phyloP scores from a whole-genome alignment of 129 eudicot genomes.

The Rutidosis leptorrhynchoides region DNA sequence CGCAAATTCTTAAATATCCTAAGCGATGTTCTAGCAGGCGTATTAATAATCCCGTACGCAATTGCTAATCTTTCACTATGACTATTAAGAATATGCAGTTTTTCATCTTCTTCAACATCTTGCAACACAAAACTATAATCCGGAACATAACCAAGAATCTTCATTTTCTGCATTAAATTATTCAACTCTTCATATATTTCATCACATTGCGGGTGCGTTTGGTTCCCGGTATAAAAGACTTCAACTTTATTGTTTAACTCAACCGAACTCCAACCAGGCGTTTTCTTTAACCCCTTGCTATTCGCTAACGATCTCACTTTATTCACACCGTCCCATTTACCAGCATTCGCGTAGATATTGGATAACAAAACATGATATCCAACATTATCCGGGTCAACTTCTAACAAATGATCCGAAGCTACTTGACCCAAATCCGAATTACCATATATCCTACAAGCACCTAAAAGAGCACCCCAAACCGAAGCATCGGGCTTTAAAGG shows the following conservation, averaged over 20 bases:
- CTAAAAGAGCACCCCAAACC: constrained; percentile 91
- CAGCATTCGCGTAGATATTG: constrained; percentile 73
- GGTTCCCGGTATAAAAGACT: constrained; percentile 75
- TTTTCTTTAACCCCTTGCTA: constrained; percentile 69
- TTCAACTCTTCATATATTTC: constrained; percentile 59
- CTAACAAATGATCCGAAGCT: constrained; percentile 59
- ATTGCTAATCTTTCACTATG: constrained; percentile 91
- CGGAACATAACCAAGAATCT: constrained; percentile 70
- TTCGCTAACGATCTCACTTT: constrained; percentile 65
- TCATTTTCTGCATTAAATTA: constrained; percentile 45
- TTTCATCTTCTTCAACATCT: constrained; percentile 96
- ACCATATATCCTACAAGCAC: constrained; percentile 78
- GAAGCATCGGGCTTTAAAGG: constrained; percentile 66
- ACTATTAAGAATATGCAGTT: constrained; percentile 62
- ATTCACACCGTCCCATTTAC: constrained; percentile 84
- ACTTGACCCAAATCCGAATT: constrained; percentile 64
- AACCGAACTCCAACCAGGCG: constrained; percentile 91
- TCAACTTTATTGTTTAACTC: constrained; percentile 59
- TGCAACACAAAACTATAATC: constrained; percentile 83
- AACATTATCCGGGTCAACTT: constrained; percentile 59
- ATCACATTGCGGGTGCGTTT: constrained; percentile 60
- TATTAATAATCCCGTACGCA: constrained; percentile 66
- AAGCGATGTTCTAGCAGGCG: constrained; percentile 53
- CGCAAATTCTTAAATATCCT: constrained; percentile 80
- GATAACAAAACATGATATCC: constrained; percentile 78